A percentile compares a stretch with the other conserved stretches of the same genome.
These are phyloP conservation scores for Salvia hispanica DNA, from an alignment of 257 asterid genomes.

Conservation along the genomic window DNA sequence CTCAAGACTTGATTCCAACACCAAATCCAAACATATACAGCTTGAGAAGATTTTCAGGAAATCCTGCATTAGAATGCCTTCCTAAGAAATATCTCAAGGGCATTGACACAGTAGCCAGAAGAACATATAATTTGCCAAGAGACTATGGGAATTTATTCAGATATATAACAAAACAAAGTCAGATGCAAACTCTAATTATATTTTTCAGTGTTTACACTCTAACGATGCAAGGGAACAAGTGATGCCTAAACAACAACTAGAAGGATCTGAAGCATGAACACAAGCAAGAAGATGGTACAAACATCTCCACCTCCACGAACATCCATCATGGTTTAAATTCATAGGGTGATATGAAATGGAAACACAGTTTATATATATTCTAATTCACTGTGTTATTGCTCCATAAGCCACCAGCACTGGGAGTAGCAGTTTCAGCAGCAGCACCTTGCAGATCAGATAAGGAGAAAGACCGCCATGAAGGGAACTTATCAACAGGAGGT, in stretches of 20 bases:
- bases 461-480: constrained; percentile 74
- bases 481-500: constrained; percentile 50
- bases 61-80: constrained; percentile 10
- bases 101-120: not conserved
- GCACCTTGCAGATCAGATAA: constrained; percentile 78
- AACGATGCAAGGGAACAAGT: constrained; percentile 27
- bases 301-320: constrained; percentile 67
- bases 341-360: constrained; percentile 52
- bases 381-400: constrained; percentile 37
- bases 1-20: constrained; percentile 19
- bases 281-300: constrained; percentile 38
- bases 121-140: not conserved
- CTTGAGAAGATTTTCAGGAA: not conserved
- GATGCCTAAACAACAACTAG: constrained; percentile 37
- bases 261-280: constrained; percentile 30
- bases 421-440: constrained; percentile 45
- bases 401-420: constrained; percentile 42
- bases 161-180: constrained; percentile 27
- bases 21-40: constrained; percentile 25
- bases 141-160: constrained; percentile 22
- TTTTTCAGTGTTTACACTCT: constrained; percentile 39
- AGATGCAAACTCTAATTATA: constrained; percentile 32
- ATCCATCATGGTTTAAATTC: constrained; percentile 44
- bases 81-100: constrained; percentile 19
- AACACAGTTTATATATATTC: constrained; percentile 24